Conservation (phyloP, 176 grass and related monocot genomes). For the Thinopyrum elongatum region DNA sequence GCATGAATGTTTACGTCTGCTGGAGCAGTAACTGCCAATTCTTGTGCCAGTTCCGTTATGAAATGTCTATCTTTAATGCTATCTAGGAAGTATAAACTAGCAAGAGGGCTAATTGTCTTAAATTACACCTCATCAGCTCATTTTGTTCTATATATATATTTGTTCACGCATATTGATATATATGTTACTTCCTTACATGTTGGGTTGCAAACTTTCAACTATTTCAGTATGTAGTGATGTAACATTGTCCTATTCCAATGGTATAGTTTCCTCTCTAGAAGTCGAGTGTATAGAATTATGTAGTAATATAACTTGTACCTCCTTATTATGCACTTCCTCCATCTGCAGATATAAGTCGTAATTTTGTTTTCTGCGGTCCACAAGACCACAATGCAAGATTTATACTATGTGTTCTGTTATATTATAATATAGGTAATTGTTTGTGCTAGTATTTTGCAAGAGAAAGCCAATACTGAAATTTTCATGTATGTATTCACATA, state of each 20-base stretch:
- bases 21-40: neutral
- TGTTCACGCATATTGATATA: neutral
- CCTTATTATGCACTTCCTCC: neutral
- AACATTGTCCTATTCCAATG: neutral
- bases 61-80: neutral
- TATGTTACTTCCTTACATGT: neutral
- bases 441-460: neutral
- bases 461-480: neutral
- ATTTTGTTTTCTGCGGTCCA: neutral
- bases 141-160: neutral
- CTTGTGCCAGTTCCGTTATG: neutral
- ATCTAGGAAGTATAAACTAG: slow-evolving; percentile 18
- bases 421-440: neutral
- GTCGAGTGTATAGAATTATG: neutral
- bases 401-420: neutral
- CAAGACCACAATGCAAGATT: neutral
- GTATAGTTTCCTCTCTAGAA: slow-evolving; percentile 24
- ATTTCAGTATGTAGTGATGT: slow-evolving; percentile 1
- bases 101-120: neutral
- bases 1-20: neutral
- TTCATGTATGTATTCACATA: slow-evolving; percentile 2
- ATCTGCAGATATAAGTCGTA: neutral
- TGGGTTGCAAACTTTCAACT: neutral
- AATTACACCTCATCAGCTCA: neutral
- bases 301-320: too few species aligned